phyloP scores from a whole-genome alignment of 2,329 filamentous ascomycete genomes.

The Ascochyta fabae region DNA sequence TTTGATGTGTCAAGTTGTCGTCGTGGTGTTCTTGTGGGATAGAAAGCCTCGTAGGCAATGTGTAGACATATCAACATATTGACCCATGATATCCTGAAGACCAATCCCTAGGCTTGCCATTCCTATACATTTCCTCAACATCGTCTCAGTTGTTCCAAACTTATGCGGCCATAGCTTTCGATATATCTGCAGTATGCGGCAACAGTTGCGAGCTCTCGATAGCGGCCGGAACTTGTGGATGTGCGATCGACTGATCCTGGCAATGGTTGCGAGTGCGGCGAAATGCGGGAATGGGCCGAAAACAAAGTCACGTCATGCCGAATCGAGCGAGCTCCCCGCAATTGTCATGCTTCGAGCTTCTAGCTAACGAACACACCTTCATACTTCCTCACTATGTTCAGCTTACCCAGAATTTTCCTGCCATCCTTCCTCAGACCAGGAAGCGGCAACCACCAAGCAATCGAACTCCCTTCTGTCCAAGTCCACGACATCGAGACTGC shows the following conservation, averaged over 20 bases:
- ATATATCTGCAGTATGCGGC: not conserved
- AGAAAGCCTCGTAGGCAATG: slow-evolving; percentile 12
- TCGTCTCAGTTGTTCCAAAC: not conserved
- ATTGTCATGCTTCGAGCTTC: slow-evolving; percentile 14
- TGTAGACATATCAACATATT: not conserved
- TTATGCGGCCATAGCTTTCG: no score
- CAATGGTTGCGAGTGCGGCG: slow-evolving; percentile 23
- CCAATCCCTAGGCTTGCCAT: not conserved
- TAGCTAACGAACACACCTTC: slow-evolving; percentile 1
- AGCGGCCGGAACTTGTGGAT: not conserved
- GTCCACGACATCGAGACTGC: slow-evolving; percentile 81
- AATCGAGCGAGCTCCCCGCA: slow-evolving; percentile 33
- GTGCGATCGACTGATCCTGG: slow-evolving; percentile 8
- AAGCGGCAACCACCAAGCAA: slow-evolving; percentile 33
- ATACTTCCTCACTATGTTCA: slow-evolving; percentile 30
- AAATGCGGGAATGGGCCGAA: slow-evolving; percentile 6
- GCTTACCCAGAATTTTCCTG: slow-evolving; percentile 27
- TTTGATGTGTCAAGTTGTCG: slow-evolving; percentile 17
- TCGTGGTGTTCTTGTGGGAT: slow-evolving; percentile 7
- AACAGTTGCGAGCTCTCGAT: slow-evolving; percentile 1
- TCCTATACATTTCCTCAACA: not conserved
- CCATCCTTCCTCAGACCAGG: slow-evolving; percentile 29
- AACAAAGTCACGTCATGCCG: slow-evolving; percentile 30
- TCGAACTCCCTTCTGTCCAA: slow-evolving; percentile 69
- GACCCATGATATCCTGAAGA: not conserved